Percentiles rank a stretch among this genome's conserved stretches.
Conservation (phyloP, 2,329 filamentous ascomycete species). For the Plectosphaerella sp. region DNA sequence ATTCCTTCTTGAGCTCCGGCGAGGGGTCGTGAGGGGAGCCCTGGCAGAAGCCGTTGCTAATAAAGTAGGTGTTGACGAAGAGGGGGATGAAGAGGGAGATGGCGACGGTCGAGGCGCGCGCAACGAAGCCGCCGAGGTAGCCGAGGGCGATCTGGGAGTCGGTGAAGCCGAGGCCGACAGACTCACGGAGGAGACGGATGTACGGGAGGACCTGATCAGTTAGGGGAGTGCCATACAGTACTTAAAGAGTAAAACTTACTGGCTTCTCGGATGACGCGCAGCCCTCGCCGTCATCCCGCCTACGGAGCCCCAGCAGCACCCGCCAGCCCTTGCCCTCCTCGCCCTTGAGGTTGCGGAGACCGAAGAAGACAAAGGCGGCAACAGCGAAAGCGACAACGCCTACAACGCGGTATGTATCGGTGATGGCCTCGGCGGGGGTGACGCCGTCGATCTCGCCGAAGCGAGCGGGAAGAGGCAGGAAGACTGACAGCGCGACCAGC, state of each 20-base stretch:
- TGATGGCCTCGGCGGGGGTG: conserved; percentile 69
- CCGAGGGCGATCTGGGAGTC: conserved; percentile 79
- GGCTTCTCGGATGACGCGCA: conserved; percentile 10
- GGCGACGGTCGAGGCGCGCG: conserved; percentile 87
- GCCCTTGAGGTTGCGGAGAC: conserved; percentile 63
- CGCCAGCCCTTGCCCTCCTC: conserved; percentile 75
- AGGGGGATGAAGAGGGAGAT: conserved; percentile 94
- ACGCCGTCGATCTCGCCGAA: conserved; percentile 70
- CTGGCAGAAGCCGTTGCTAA: conserved; percentile 73
- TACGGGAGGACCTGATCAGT: conserved; percentile 43
- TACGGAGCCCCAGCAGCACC: conserved; percentile 43
- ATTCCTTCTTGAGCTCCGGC: conserved; percentile 78
- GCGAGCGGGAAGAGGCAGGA: conserved; percentile 79
- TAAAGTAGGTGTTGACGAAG: conserved; percentile 88
- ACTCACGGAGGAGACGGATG: conserved; percentile 54
- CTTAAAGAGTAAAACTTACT: conserved; percentile 17
- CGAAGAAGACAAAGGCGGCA: conserved; percentile 71
- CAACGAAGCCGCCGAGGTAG: conserved; percentile 92
- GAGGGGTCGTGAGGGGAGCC: conserved; percentile 59
- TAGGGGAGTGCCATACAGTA: background rate
- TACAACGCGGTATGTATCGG: conserved; percentile 85
- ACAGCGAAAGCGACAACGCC: conserved; percentile 67
- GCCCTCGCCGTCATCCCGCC: conserved; percentile 15
- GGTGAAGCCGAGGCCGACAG: conserved; percentile 66
- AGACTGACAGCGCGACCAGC: conserved; percentile 73